A percentile compares a stretch with the other conserved stretches of the same genome.
phyloP scores from a whole-genome alignment of 345 rosid genomes.

The Laguncularia racemosa region DNA sequence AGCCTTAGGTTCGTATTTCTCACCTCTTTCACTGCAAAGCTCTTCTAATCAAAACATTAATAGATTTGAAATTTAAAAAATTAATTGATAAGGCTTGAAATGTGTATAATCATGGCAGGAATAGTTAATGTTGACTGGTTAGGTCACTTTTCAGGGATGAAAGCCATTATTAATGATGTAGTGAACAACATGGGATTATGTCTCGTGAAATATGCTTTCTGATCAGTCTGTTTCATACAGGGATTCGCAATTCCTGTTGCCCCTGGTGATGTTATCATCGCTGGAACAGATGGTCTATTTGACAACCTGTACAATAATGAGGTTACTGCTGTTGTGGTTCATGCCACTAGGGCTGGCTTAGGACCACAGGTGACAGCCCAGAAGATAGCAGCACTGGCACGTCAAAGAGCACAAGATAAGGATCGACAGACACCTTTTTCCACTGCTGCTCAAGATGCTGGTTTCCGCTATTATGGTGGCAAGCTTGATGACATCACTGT shows the following conservation, averaged over 20 bases:
- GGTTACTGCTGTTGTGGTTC: conserved; percentile 92
- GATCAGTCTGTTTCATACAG: conserved; percentile 24
- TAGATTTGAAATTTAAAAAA: too few species aligned
- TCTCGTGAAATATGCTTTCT: not conserved
- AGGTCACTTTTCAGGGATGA: too few species aligned
- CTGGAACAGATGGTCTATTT: conserved; percentile 95
- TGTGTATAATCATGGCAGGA: too few species aligned
- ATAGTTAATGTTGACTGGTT: too few species aligned
- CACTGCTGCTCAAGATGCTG: conserved; percentile 98
- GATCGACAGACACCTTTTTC: conserved; percentile 97
- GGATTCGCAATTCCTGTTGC: conserved; percentile 77
- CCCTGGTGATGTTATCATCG: conserved; percentile 83
- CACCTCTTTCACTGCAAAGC: too few species aligned
- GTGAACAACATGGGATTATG: not conserved
- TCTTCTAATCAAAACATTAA: too few species aligned
- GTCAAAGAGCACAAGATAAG: conserved; percentile 87
- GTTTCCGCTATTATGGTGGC: conserved; percentile 96
- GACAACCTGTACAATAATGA: conserved; percentile 95
- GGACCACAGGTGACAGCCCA: conserved; percentile 91
- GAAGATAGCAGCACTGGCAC: conserved; percentile 95
- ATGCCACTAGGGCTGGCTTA: conserved; percentile 83
- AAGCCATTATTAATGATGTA: too few species aligned
- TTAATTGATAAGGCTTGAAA: too few species aligned
- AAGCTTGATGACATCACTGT: conserved; percentile 99
- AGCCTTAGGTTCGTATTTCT: too few species aligned